Evolutionary conservation across 2,329 filamentous ascomycete genomes (phyloP).

Genomic region (Cladobotryum protrusum): DNA sequence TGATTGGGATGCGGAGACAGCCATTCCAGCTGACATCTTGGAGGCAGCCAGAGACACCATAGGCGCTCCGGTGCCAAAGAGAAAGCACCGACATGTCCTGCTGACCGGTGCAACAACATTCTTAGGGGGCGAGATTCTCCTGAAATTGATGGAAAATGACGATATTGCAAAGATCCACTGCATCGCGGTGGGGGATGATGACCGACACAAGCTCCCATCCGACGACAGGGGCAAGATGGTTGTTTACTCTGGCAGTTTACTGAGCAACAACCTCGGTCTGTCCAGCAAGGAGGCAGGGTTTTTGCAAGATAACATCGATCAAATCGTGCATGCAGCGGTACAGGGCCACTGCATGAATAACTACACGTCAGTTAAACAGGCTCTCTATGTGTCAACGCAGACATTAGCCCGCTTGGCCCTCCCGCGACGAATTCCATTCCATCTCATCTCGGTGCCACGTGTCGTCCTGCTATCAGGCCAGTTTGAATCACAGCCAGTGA

Average conservation of each 20-base stretch:
- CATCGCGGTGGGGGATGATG: not conserved
- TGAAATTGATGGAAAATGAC: not conserved
- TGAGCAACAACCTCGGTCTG: constrained; percentile 3
- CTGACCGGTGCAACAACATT: not conserved
- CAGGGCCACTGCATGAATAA: constrained; percentile 25
- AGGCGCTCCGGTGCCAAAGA: not conserved
- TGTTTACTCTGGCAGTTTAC: constrained; percentile 8
- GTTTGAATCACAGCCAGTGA: not conserved
- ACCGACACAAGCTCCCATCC: not conserved
- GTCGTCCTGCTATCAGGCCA: constrained; percentile 15
- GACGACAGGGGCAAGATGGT: not conserved
- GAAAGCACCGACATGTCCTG: not conserved
- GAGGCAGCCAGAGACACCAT: not conserved
- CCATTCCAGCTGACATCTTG: not conserved
- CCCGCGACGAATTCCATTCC: constrained; percentile 22
- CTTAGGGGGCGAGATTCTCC: not conserved
- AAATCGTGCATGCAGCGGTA: constrained; percentile 46
- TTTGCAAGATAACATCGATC: constrained; percentile 19
- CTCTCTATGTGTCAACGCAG: constrained; percentile 23
- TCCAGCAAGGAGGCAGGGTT: constrained; percentile 1
- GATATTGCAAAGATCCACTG: not conserved
- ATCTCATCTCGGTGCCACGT: constrained; percentile 27
- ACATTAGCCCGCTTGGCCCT: constrained; percentile 21
- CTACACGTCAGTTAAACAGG: constrained; percentile 21
- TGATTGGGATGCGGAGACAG: constrained; percentile 20